These are phyloP conservation scores for Lentinus polychrous DNA, from an alignment of 1,284 basidiomycete species.

Conservation along the genomic window DNA sequence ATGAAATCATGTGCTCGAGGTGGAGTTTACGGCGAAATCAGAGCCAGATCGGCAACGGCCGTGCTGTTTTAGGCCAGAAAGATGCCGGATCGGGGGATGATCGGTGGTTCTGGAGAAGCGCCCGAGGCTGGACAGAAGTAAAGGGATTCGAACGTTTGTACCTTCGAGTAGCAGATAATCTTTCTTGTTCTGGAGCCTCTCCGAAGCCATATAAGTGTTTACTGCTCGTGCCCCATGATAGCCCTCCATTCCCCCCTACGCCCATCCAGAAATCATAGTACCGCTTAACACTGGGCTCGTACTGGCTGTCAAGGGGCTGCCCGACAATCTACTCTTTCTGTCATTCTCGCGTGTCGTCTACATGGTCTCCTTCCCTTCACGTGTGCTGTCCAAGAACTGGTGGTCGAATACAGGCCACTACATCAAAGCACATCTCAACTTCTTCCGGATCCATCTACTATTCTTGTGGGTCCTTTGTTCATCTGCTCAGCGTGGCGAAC, in stretches of 20 bases:
- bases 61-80: too few species aligned
- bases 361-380: neutral
- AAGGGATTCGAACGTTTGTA: too few species aligned
- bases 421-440: constrained; percentile 51
- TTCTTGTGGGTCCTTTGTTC: constrained; percentile 37
- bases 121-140: too few species aligned
- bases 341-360: neutral
- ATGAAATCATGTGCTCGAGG: too few species aligned
- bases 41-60: too few species aligned
- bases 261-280: neutral
- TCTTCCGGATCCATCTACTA: constrained; percentile 56
- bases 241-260: neutral
- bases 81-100: too few species aligned
- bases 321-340: neutral
- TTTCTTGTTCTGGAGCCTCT: neutral
- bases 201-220: neutral
- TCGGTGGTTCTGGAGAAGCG: too few species aligned
- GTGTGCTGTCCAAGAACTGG: neutral
- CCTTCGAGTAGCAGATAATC: neutral
- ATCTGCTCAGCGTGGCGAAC: neutral
- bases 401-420: constrained; percentile 10
- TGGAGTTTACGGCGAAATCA: too few species aligned
- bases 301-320: neutral
- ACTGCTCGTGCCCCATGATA: neutral
- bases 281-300: neutral